These are phyloP conservation scores for Phyllosticta citrichinensis DNA, from an alignment of 2,329 filamentous ascomycete species.

Conservation along the genomic window DNA sequence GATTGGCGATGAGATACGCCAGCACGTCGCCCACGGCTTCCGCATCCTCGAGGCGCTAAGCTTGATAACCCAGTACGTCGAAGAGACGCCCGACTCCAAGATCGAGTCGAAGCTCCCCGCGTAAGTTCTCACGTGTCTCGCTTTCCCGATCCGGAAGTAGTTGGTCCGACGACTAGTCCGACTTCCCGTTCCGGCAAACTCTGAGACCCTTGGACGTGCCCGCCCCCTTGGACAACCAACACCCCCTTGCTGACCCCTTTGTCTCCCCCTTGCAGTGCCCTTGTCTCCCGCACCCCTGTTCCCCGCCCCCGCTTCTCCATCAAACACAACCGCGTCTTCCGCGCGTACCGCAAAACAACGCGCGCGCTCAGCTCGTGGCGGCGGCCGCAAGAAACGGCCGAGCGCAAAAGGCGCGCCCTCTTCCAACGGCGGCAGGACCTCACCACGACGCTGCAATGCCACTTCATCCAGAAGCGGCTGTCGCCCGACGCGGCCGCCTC, in stretches of 20 bases:
- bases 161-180: background rate
- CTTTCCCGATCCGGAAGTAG: background rate
- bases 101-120: constrained; percentile 8
- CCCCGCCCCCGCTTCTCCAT: constrained; percentile 1
- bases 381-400: constrained; percentile 4
- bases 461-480: constrained; percentile 11
- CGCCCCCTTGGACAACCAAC: background rate
- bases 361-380: constrained; percentile 8
- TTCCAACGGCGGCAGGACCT: constrained; percentile 14
- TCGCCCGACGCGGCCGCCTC: constrained; percentile 16
- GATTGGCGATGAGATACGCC: constrained; percentile 20
- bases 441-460: constrained; percentile 11
- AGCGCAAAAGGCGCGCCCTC: background rate
- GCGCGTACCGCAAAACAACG: constrained; percentile 2
- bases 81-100: constrained; percentile 11
- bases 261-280: background rate
- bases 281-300: background rate
- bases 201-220: background rate
- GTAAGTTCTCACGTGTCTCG: background rate
- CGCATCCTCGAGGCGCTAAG: constrained; percentile 18
- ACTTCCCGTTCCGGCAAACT: background rate
- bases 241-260: background rate
- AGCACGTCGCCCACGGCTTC: constrained; percentile 21
- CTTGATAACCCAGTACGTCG: constrained; percentile 18
- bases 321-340: constrained; percentile 5